Evolutionary conservation across 306 rosid genomes (phyloP), one percentile per base, ranked within the genome.

Genomic region (Quercus robur): DNA sequence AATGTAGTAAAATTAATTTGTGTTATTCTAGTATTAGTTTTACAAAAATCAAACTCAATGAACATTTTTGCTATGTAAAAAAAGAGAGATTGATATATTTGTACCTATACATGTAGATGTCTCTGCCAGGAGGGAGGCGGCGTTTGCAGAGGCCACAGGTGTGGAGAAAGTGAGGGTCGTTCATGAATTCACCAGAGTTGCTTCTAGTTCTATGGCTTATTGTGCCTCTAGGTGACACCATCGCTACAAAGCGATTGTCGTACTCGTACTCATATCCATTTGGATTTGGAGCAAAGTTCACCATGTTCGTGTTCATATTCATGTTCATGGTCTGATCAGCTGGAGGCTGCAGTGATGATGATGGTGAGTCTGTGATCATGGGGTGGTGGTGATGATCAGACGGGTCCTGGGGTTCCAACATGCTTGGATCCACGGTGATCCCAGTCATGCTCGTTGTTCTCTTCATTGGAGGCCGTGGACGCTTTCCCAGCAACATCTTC

Each of bases 81-180:
- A 8, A 38, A 35, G 6, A 49, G 17, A 51, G 19, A 3, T 9
- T 28, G 4, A 2, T 0, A 52, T 1, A 69, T 46, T 73, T 58
- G 11, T 85, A 94, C 98, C 88, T 91, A 46, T 94, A 94, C 94
- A 94, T 94, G 70, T 91, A 94, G 84, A 94, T 91, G 89, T 94
- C 98, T 28, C 89, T 88, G 72, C 86, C 91, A 9, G 97, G 85
- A 26, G 94, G 77, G 85, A 94, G 82, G 62, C 55, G 88, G 67
- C 83, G 81, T 1, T 79, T 82, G 52, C 98, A 94, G 79, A 90
- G 91, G 75, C 90, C 84, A 51, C 98, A 94, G 52, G 84, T 86
- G 19, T 85, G 89, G 52, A 94, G 97, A 69, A 92, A 94, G 87
- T 79, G 90, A 76, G 88, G 51, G 9, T 93, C 81, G 44, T 87